These are phyloP conservation scores for Excoecaria cochinchinensis DNA, from an alignment of 345 rosid species.

Conservation along the genomic window DNA sequence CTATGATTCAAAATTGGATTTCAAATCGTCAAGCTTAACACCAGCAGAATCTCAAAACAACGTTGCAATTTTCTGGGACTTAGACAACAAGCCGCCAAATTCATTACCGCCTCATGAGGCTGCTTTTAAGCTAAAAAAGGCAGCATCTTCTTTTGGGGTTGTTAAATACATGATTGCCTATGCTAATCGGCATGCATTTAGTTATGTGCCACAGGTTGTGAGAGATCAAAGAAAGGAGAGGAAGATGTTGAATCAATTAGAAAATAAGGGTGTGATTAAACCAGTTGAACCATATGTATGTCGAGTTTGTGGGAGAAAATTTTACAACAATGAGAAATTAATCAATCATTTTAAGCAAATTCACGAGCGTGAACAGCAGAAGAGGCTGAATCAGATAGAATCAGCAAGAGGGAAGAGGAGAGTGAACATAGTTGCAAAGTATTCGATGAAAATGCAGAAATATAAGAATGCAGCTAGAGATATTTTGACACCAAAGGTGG, in stretches of 20 bases:
- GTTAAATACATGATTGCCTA: slow-evolving; percentile 66
- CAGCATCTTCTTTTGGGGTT: slow-evolving; percentile 60
- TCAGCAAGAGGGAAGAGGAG: slow-evolving; percentile 75
- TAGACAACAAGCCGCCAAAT: slow-evolving; percentile 76
- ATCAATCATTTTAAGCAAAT: slow-evolving; percentile 76
- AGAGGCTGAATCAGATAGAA: slow-evolving; percentile 78
- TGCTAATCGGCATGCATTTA: slow-evolving; percentile 67
- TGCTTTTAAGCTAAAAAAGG: slow-evolving; percentile 60
- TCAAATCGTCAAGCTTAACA: slow-evolving; percentile 28
- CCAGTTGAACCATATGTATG: slow-evolving; percentile 60
- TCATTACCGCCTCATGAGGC: slow-evolving; percentile 68
- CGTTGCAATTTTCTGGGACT: slow-evolving; percentile 86
- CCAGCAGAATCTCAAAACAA: slow-evolving; percentile 27
- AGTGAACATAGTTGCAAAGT: slow-evolving; percentile 65
- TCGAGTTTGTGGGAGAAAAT: slow-evolving; percentile 74
- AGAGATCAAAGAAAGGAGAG: slow-evolving; percentile 59
- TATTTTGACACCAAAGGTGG: neutral
- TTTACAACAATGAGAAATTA: slow-evolving; percentile 64
- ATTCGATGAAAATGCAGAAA: neutral
- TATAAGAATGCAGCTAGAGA: neutral
- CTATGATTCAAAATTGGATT: slow-evolving; percentile 25
- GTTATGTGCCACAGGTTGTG: slow-evolving; percentile 53
- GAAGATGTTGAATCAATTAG: slow-evolving; percentile 55
- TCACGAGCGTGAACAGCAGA: slow-evolving; percentile 74
- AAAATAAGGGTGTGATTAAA: slow-evolving; percentile 56